Percentiles rank a stretch among this genome's conserved stretches.
phyloP scores from a whole-genome alignment of 2,329 filamentous ascomycete species.

The Aureobasidium subglaciale region DNA sequence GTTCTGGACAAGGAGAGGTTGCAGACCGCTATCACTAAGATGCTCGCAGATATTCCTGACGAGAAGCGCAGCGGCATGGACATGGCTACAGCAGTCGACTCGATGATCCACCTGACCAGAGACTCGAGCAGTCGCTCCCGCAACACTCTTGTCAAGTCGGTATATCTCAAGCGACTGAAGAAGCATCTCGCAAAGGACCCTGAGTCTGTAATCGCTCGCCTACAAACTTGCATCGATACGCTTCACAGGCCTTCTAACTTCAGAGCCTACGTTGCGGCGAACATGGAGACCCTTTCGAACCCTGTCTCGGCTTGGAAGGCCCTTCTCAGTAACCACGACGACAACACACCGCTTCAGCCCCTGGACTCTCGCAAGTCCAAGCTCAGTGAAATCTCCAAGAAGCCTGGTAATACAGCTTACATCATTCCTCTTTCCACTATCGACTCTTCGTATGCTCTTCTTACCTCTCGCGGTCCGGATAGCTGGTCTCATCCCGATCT shows the following conservation, averaged over 20 bases:
- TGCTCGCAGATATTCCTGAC: constrained; percentile 86
- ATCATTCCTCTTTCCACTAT: constrained; percentile 87
- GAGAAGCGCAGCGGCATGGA: constrained; percentile 75
- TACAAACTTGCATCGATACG: constrained; percentile 66
- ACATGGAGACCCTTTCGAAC: constrained; percentile 64
- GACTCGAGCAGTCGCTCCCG: constrained; percentile 71
- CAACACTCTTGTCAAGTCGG: constrained; percentile 74
- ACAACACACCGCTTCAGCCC: constrained; percentile 53
- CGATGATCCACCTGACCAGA: constrained; percentile 72
- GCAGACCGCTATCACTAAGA: constrained; percentile 62
- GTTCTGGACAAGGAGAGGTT: constrained; percentile 70
- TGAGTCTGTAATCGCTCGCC: constrained; percentile 62
- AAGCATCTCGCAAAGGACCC: constrained; percentile 73
- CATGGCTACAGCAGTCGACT: constrained; percentile 57
- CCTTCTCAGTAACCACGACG: constrained; percentile 49
- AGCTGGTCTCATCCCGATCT: constrained; percentile 71
- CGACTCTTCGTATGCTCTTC: constrained; percentile 82
- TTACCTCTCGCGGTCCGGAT: constrained; percentile 65
- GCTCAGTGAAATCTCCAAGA: constrained; percentile 67
- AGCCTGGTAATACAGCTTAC: constrained; percentile 67
- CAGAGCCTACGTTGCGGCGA: constrained; percentile 74
- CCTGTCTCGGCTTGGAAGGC: constrained; percentile 75
- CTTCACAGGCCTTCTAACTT: constrained; percentile 83
- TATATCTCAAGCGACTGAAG: constrained; percentile 80
- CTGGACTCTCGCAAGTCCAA: constrained; percentile 63